Percentiles rank a stretch among this genome's conserved stretches.
These are phyloP conservation scores for Corchorus capsularis DNA, from an alignment of 345 rosid species.

Conservation along the genomic window DNA sequence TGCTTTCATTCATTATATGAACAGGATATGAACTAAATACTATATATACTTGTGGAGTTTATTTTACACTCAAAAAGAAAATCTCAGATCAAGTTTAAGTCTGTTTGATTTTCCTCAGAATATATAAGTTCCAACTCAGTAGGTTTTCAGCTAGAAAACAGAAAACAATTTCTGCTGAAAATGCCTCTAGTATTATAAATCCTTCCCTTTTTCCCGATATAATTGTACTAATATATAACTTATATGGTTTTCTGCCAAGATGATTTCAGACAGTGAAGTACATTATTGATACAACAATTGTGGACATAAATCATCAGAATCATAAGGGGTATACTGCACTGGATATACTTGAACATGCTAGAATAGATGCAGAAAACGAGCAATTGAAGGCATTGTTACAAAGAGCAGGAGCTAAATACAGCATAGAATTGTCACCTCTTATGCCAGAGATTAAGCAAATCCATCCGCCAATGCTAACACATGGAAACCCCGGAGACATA, in stretches of 20 bases:
- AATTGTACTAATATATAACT: not conserved
- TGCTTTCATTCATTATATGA: not conserved
- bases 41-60: too few relatives aligned
- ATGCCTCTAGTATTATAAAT: not conserved
- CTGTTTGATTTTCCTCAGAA: too few relatives aligned
- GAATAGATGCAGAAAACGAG: not conserved
- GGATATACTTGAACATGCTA: not conserved
- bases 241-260: not conserved
- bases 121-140: not conserved
- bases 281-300: not conserved
- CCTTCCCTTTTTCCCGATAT: not conserved
- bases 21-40: too few relatives aligned
- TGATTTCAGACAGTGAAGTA: not conserved
- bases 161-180: not conserved
- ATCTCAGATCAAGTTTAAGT: not conserved
- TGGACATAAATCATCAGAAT: slow-evolving; percentile 9
- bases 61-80: not conserved
- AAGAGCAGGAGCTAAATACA: not conserved
- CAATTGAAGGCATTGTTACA: not conserved
- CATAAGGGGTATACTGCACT: not conserved
- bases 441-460: not conserved
- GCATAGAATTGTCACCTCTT: not conserved
- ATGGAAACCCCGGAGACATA: not conserved
- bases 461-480: not conserved
- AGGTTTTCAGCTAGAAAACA: not conserved